phyloP scores from a whole-genome alignment of 805 yeast species.

The Zygotorulaspora chibaensis region DNA sequence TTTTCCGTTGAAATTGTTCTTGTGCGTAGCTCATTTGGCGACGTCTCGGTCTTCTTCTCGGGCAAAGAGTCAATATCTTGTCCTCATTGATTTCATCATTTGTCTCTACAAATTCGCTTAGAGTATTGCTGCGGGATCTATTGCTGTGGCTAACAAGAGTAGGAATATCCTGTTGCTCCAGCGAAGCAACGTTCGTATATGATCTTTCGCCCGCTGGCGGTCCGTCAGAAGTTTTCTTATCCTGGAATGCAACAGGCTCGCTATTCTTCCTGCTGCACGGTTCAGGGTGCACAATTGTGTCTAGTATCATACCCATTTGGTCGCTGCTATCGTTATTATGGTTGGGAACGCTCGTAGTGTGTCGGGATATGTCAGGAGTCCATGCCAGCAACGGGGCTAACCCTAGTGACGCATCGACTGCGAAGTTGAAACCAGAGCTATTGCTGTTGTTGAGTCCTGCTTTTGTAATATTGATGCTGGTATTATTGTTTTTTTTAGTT shows the following conservation, averaged over 20 bases:
- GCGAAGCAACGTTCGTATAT: neutral
- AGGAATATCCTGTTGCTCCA: neutral
- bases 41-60: constrained; percentile 12
- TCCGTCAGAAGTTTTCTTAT: neutral
- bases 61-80: constrained; percentile 6
- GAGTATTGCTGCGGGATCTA: neutral
- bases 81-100: constrained; percentile 4
- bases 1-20: constrained; percentile 3
- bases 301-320: constrained; percentile 13
- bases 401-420: constrained; percentile 80
- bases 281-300: constrained; percentile 5
- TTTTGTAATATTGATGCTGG: neutral
- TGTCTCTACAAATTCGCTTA: neutral
- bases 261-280: neutral
- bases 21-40: constrained; percentile 6
- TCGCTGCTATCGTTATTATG: constrained; percentile 6
- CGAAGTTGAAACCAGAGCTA: constrained; percentile 48
- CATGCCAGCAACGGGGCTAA: constrained; percentile 61
- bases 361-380: constrained; percentile 15
- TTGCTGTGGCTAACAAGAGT: constrained; percentile 1
- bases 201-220: neutral
- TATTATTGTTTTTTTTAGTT: neutral
- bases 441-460: constrained; percentile 1
- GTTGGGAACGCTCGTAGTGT: constrained; percentile 4
- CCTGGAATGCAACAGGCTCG: neutral